phyloP scores from a whole-genome alignment of 352 stramenopile species.

The Phytophthora ohioensis region DNA sequence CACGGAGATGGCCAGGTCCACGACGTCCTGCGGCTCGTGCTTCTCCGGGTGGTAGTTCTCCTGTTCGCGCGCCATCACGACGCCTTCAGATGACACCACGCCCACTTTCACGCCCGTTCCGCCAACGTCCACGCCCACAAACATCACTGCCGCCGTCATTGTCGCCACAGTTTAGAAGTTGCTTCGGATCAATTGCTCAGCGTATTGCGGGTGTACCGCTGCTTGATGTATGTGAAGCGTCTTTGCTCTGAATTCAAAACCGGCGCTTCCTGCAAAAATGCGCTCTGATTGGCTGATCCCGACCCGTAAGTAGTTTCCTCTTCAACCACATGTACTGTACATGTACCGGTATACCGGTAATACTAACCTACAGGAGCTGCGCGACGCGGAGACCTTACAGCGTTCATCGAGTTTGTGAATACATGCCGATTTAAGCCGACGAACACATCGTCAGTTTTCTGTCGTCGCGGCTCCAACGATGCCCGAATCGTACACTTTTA shows the following conservation, averaged over 20 bases:
- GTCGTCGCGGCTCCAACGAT: conserved; percentile 55
- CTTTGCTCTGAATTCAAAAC: neutral
- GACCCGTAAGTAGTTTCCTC: neutral
- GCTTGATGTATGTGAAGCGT: conserved; percentile 14
- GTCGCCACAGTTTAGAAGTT: neutral
- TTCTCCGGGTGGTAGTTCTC: conserved; percentile 48
- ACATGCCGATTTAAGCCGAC: no score
- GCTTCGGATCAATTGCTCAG: neutral
- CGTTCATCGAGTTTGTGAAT: no score
- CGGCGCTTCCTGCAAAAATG: neutral
- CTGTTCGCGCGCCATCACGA: conserved; percentile 60
- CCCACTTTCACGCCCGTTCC: conserved; percentile 80
- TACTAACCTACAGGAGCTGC: no score
- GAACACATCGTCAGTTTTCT: no score
- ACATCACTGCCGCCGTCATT: conserved; percentile 41
- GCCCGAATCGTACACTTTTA: conserved; percentile 78
- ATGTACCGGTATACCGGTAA: no score
- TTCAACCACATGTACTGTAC: conserved; percentile 20
- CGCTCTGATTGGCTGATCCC: conserved; percentile 23
- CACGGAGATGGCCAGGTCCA: conserved; percentile 53
- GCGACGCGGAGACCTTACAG: no score
- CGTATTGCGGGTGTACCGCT: conserved; percentile 2
- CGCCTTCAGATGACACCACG: conserved; percentile 58
- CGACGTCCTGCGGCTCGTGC: conserved; percentile 58
- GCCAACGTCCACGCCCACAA: conserved; percentile 79